These are phyloP conservation scores for Plasmodium sp. DNA, from an alignment of 169 alveolate genomes.

Conservation along the genomic window DNA sequence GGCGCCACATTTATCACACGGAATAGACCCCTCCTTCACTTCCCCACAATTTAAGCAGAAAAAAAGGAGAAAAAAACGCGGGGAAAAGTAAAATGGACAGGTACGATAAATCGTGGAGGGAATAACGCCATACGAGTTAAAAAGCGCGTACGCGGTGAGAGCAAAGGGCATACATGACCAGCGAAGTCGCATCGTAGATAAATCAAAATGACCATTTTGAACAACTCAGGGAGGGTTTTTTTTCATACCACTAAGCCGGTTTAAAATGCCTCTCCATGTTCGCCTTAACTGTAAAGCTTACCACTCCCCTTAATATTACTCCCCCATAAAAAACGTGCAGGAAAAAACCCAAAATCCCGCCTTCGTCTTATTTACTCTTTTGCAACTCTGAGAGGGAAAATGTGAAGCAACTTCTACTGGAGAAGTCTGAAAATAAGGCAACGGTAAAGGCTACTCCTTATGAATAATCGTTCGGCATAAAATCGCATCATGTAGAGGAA, in stretches of 20 bases:
- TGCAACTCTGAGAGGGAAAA: slow-evolving; percentile 67
- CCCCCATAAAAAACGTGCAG: neutral
- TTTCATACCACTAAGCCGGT: neutral
- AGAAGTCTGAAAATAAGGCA: slow-evolving; percentile 13
- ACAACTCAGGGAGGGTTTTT: neutral
- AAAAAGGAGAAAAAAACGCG: neutral
- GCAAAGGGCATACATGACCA: neutral
- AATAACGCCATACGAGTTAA: neutral
- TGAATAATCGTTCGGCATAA: neutral
- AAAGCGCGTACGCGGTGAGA: neutral
- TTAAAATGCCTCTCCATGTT: neutral
- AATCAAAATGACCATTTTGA: neutral
- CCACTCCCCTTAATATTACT: neutral
- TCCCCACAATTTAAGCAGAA: neutral
- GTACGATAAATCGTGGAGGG: neutral
- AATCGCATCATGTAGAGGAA: neutral
- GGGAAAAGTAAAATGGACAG: neutral
- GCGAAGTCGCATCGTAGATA: neutral
- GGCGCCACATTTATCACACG: neutral
- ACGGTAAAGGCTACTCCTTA: slow-evolving; percentile 30
- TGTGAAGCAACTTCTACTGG: slow-evolving; percentile 20
- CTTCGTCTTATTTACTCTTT: slow-evolving; percentile 65
- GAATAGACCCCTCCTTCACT: neutral
- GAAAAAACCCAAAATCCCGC: slow-evolving; percentile 67
- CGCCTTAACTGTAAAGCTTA: neutral